Evolutionary conservation across 306 rosid genomes (phyloP), one percentile per base, ranked within the genome.

Genomic region (Calophaca sinica): DNA sequence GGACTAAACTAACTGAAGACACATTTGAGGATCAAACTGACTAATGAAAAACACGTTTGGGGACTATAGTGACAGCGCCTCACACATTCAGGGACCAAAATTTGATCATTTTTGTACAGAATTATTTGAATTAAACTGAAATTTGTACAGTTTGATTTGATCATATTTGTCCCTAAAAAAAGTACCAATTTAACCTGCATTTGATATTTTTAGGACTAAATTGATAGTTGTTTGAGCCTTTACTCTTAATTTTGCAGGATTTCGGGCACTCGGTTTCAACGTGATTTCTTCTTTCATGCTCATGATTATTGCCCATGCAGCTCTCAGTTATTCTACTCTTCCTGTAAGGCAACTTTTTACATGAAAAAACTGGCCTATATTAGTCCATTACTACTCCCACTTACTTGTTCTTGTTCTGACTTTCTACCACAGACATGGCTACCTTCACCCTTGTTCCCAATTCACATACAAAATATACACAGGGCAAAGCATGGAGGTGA

Each of bases 401-500:
- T 84, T 15, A 78, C 32, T 32, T 33, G 38, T 13, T 38, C 33
- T 64, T 51, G 49, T 79, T 79, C 12, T 68, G 52, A 11, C 44
- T 81, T 79, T 79, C 9, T 54, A 44, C 28, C 72, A 38, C 77
- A 91, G 94, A 89, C 92, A 74, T 91, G 94, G 91, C 79, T 91
- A 5, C 97, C 97, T 80, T 91, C 97, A 45, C 91, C 86, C 35
- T 68, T 61, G 29, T 85, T 91, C 63, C 90, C 94, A 45, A 89
- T 91, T 65, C 50, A 87, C 84, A 78, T 89, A 73, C 46, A 52
- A 57, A 91, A 89, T 83, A 81, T 89, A 69, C 93, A 89, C n/a
- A 87, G 58, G 81, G 96, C 87, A 36, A 86, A 85, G 69, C 93
- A 91, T 76, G 97, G 97, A 73, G 70, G 97, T 81, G 97, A 89